phyloP scores from a whole-genome alignment of 164 flowering plant species.

The Vitis rupestris region DNA sequence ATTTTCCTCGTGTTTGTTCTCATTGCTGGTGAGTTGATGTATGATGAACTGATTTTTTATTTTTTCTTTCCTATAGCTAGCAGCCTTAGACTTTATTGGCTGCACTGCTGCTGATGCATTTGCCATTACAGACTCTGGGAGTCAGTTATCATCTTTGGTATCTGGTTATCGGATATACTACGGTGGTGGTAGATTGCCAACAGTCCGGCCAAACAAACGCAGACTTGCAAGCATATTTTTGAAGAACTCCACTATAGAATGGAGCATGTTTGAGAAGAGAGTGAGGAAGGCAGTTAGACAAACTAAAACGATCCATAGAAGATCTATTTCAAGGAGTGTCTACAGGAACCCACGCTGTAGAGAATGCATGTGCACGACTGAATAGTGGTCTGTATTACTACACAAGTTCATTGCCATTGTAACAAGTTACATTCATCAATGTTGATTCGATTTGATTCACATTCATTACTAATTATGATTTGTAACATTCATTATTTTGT shows the following conservation, averaged over 20 bases:
- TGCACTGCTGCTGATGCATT: slow-evolving; percentile 90
- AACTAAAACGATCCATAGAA: slow-evolving; percentile 50
- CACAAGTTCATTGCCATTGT: neutral
- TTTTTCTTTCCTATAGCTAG: slow-evolving; percentile 49
- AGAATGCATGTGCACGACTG: slow-evolving; percentile 59
- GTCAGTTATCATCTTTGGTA: slow-evolving; percentile 88
- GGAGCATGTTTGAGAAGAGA: slow-evolving; percentile 70
- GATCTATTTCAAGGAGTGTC: slow-evolving; percentile 58
- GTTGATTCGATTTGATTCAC: neutral
- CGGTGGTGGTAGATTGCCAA: slow-evolving; percentile 81
- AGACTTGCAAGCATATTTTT: slow-evolving; percentile 77
- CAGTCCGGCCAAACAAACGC: slow-evolving; percentile 94
- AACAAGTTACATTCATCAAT: neutral
- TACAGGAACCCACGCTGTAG: slow-evolving; percentile 66
- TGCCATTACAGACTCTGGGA: slow-evolving; percentile 98
- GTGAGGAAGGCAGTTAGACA: slow-evolving; percentile 75
- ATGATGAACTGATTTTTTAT: slow-evolving; percentile 1
- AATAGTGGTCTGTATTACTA: neutral
- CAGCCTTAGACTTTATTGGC: slow-evolving; percentile 94
- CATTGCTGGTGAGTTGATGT: neutral
- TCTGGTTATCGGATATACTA: slow-evolving; percentile 85
- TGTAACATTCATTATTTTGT: neutral
- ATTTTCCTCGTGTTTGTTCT: neutral
- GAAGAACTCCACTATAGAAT: slow-evolving; percentile 81
- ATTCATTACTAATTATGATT: neutral